These are phyloP conservation scores for Colletotrichum cordylinicola DNA, from an alignment of 2,329 filamentous ascomycete genomes.

Conservation along the genomic window DNA sequence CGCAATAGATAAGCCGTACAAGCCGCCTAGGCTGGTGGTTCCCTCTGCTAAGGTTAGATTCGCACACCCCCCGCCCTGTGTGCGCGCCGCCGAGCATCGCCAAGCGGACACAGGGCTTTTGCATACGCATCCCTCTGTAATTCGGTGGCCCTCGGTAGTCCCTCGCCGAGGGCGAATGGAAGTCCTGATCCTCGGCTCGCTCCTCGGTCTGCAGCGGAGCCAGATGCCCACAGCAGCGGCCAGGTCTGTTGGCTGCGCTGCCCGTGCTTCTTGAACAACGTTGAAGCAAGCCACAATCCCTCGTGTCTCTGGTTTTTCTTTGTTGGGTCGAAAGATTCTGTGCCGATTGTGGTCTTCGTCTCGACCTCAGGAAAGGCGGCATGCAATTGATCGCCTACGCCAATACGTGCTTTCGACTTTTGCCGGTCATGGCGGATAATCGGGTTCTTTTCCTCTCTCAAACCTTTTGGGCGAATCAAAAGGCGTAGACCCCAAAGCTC, in stretches of 20 bases:
- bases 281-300: not conserved
- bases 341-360: not conserved
- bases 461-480: not conserved
- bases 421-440: constrained; percentile 6
- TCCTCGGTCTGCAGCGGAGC: constrained; percentile 7
- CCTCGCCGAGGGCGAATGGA: constrained; percentile 6
- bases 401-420: not conserved
- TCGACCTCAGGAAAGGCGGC: not conserved
- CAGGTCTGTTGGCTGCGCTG: not conserved
- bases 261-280: not conserved
- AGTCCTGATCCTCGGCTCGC: constrained; percentile 7
- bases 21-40: not conserved
- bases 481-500: not conserved
- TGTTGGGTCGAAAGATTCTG: not conserved
- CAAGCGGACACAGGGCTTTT: not conserved
- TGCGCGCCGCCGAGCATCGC: not conserved
- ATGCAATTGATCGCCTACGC: not conserved
- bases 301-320: not conserved
- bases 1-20: constrained; percentile 16
- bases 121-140: not conserved
- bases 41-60: not conserved
- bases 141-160: constrained; percentile 15
- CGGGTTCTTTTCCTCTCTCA: constrained; percentile 13
- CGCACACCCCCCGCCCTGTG: constrained; percentile 1
- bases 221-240: not conserved